phyloP scores from a whole-genome alignment of 306 rosid species.

The Quercus gilva region DNA sequence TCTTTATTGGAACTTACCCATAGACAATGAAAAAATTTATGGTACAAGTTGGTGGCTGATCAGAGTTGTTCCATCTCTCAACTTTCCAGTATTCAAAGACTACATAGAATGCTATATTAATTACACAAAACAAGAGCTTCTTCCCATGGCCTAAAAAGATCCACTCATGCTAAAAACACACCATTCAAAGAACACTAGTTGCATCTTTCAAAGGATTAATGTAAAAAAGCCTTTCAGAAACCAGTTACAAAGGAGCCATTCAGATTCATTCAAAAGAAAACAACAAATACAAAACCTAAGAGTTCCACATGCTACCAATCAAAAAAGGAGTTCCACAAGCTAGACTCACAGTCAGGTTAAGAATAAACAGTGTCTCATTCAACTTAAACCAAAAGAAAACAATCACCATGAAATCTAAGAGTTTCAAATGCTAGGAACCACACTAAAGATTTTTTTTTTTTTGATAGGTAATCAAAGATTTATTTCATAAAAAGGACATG shows the following conservation, averaged over 20 bases:
- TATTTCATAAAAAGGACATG: no score
- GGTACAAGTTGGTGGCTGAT: conserved; percentile 7
- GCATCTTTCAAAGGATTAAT: background rate
- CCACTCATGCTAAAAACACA: background rate
- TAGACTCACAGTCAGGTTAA: background rate
- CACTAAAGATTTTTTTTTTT: background rate
- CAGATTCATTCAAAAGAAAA: background rate
- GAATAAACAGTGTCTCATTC: background rate
- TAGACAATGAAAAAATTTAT: conserved; percentile 1
- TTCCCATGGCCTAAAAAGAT: background rate
- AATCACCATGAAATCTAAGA: background rate
- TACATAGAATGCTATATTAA: background rate
- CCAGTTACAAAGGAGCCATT: background rate
- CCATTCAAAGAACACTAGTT: background rate
- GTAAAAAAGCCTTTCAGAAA: background rate
- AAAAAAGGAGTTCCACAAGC: background rate
- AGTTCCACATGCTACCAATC: background rate
- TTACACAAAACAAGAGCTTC: background rate
- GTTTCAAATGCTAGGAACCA: background rate
- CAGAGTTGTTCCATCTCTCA: conserved; percentile 3
- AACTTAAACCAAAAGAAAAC: background rate
- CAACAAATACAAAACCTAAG: background rate
- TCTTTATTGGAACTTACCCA: background rate
- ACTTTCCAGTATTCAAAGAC: conserved; percentile 8
- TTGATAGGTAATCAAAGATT: no score